phyloP scores from a whole-genome alignment of 2,329 filamentous ascomycete species.

The Colletotrichum siamense region DNA sequence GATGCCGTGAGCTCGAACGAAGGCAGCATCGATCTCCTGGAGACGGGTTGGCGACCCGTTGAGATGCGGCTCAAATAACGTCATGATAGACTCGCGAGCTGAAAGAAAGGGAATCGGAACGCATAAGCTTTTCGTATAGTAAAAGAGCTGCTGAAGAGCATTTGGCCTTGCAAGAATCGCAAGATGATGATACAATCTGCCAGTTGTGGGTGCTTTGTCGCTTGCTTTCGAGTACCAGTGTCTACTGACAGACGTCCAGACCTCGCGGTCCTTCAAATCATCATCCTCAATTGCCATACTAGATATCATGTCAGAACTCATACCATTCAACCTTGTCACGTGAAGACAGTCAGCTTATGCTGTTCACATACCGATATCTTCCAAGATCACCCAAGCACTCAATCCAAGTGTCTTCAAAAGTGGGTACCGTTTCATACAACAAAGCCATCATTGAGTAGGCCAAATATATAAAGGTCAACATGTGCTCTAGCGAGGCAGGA shows the following conservation, averaged over 20 bases:
- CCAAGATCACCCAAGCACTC: conserved; percentile 90
- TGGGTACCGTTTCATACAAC: conserved; percentile 82
- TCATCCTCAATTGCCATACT: conserved; percentile 89
- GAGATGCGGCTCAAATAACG: conserved; percentile 68
- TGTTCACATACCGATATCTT: conserved; percentile 59
- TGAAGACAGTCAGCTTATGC: fast-evolving
- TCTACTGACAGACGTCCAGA: conserved; percentile 80
- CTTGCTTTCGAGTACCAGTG: conserved; percentile 88
- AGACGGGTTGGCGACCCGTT: neutral
- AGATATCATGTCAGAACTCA: neutral
- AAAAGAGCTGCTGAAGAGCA: conserved; percentile 73
- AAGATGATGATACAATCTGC: conserved; percentile 86
- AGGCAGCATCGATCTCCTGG: neutral
- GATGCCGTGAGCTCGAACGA: neutral
- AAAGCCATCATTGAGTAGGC: conserved; percentile 91
- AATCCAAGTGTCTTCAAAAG: conserved; percentile 89
- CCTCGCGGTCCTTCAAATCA: conserved; percentile 75
- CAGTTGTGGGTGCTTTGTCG: conserved; percentile 76
- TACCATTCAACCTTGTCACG: fast-evolving
- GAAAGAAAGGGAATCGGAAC: conserved; percentile 71
- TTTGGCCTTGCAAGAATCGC: conserved; percentile 79
- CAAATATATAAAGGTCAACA: conserved; percentile 89
- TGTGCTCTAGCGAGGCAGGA: conserved; percentile 81
- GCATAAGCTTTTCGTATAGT: conserved; percentile 74
- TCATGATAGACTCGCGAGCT: conserved; percentile 74